Percentiles rank a stretch among this genome's conserved stretches.
phyloP scores from a whole-genome alignment of 257 asterid genomes.

The Jacaranda mimosifolia region DNA sequence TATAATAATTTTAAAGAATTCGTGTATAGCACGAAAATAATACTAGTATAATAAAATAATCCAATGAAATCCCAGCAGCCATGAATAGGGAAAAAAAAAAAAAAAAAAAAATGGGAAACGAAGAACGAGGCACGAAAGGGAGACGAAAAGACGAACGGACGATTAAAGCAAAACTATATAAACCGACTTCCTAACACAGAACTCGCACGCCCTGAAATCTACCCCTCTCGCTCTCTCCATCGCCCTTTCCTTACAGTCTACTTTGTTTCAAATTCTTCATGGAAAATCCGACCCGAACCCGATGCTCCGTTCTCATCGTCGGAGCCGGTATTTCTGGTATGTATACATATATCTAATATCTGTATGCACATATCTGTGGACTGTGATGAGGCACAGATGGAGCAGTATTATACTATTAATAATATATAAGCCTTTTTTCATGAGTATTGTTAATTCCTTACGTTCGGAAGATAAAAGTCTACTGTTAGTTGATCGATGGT shows the following conservation, averaged over 20 bases:
- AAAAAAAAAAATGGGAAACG: not conserved
- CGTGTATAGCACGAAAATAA: too few species aligned
- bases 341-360: not conserved
- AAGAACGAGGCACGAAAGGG: not conserved
- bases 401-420: too few species aligned
- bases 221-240: not conserved
- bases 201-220: not conserved
- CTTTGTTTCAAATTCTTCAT: slow-evolving; percentile 29
- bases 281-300: slow-evolving; percentile 51
- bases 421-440: too few species aligned
- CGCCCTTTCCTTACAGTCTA: not conserved
- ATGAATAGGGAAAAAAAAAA: too few species aligned
- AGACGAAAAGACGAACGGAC: not conserved
- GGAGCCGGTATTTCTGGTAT: slow-evolving; percentile 94
- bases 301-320: slow-evolving; percentile 70
- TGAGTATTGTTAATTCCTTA: too few species aligned
- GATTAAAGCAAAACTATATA: not conserved
- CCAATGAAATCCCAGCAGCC: too few species aligned
- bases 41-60: too few species aligned
- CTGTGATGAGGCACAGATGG: too few species aligned
- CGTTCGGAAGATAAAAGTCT: not conserved
- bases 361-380: not conserved
- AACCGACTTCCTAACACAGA: not conserved
- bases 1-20: too few species aligned
- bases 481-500: not conserved